phyloP scores from a whole-genome alignment of 2,329 filamentous ascomycete genomes.

The Fusarium burgessii region DNA sequence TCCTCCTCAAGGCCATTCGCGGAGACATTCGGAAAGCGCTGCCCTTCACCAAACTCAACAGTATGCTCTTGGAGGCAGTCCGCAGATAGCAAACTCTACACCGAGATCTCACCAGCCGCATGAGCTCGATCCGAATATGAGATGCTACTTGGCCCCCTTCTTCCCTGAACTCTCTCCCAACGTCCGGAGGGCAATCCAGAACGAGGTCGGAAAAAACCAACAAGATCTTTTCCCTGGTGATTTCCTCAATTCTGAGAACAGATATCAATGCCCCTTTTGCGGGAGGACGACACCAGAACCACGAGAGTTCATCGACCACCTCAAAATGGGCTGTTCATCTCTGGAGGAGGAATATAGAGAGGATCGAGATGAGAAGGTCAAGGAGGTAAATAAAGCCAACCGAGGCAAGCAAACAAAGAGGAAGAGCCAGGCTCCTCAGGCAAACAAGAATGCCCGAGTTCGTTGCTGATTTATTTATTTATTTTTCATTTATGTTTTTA shows the following conservation, averaged over 20 bases:
- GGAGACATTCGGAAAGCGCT: not conserved
- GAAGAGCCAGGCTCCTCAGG: not conserved
- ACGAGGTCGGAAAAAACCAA: not conserved
- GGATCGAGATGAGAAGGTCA: not conserved
- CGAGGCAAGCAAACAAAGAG: not conserved
- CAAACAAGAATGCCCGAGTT: not conserved
- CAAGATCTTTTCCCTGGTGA: not conserved
- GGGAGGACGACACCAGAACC: not conserved
- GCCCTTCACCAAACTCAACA: not conserved
- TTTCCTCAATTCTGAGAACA: conserved; percentile 7
- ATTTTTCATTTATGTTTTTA: not conserved
- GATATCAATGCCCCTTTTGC: conserved; percentile 25
- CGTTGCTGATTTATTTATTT: not conserved
- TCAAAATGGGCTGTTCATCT: conserved; percentile 2
- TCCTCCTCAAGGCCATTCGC: not conserved
- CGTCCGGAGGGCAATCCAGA: not conserved
- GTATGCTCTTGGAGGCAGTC: not conserved
- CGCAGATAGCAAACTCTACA: not conserved
- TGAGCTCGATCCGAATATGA: not conserved
- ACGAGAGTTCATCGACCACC: conserved; percentile 6
- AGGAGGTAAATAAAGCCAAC: not conserved
- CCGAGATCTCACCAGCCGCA: not conserved
- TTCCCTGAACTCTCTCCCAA: not conserved
- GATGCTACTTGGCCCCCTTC: not conserved
- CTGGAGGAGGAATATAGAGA: not conserved